Conservation (phyloP, 495 filamentous ascomycete species). For the Tuber borchii region DNA sequence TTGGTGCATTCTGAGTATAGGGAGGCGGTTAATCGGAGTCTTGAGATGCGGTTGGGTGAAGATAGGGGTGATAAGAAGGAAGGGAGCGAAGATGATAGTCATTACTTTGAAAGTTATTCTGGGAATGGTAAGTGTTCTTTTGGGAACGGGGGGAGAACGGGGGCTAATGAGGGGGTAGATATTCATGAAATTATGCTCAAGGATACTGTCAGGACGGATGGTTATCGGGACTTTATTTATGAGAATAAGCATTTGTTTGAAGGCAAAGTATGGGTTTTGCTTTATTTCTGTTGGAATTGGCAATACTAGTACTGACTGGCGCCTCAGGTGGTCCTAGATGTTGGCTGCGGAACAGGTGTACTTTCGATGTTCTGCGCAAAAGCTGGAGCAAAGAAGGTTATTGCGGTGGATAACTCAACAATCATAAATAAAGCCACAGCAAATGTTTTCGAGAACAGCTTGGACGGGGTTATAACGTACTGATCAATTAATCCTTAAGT, state of each 20-base stretch:
- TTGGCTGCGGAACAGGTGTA: conserved; percentile 88
- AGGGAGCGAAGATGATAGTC: conserved; percentile 52
- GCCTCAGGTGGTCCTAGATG: conserved; percentile 67
- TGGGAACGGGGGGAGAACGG: background rate
- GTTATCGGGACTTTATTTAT: conserved; percentile 65
- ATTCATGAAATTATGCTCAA: conserved; percentile 94
- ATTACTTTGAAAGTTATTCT: conserved; percentile 78
- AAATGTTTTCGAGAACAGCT: conserved; percentile 73
- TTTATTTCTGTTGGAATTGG: background rate
- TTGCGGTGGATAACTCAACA: conserved; percentile 87
- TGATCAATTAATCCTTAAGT: conserved; percentile 15
- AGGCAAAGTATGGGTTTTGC: conserved; percentile 51
- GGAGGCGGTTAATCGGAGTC: conserved; percentile 51
- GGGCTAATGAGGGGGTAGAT: conserved; percentile 46
- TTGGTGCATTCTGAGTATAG: conserved; percentile 67
- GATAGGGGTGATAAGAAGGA: conserved; percentile 34
- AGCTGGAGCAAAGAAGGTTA: conserved; percentile 82
- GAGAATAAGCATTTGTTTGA: conserved; percentile 85
- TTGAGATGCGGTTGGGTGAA: conserved; percentile 57
- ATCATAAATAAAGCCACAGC: conserved; percentile 84
- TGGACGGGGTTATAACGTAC: conserved; percentile 70
- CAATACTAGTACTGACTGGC: background rate
- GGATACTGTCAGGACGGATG: conserved; percentile 59
- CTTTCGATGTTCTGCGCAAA: conserved; percentile 90
- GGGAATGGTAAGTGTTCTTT: conserved; percentile 55